A percentile compares a stretch with the other conserved stretches of the same genome.
These are phyloP conservation scores for Vaccinium myrtillus DNA, from an alignment of 148 eudicot species.

Conservation along the genomic window DNA sequence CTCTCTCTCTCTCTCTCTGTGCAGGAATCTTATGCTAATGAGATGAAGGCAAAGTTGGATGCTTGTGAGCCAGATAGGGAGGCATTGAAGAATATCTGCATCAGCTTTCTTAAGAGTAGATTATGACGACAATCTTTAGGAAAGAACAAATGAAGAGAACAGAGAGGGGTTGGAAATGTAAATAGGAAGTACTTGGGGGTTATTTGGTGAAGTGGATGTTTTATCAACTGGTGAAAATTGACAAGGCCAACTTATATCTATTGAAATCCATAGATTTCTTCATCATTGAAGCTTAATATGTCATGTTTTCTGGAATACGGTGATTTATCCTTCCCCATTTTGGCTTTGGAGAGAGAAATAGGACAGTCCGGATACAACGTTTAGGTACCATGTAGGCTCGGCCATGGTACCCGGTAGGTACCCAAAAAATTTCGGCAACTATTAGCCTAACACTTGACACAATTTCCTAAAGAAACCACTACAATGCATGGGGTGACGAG, in stretches of 20 bases:
- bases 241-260: neutral
- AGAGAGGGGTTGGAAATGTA: neutral
- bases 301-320: neutral
- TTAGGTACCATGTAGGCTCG: too few relatives aligned
- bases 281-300: neutral
- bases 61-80: constrained; percentile 61
- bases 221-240: neutral
- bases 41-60: constrained; percentile 46
- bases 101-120: constrained; percentile 67
- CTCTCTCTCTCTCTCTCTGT: too few relatives aligned
- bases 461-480: too few relatives aligned
- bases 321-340: neutral
- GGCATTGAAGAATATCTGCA: constrained; percentile 76
- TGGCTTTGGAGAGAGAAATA: too few relatives aligned
- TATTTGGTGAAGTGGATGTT: neutral
- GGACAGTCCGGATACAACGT: too few relatives aligned
- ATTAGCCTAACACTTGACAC: too few relatives aligned
- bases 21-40: constrained; percentile 61
- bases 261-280: neutral
- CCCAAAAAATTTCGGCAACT: too few relatives aligned
- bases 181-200: neutral
- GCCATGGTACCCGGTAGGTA: too few relatives aligned
- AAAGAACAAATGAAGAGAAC: neutral
- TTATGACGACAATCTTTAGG: neutral
- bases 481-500: too few relatives aligned